A percentile compares a stretch with the other conserved stretches of the same genome.
phyloP scores from a whole-genome alignment of 1,284 basidiomycete species.

The Phylloboletellus chloephorus region DNA sequence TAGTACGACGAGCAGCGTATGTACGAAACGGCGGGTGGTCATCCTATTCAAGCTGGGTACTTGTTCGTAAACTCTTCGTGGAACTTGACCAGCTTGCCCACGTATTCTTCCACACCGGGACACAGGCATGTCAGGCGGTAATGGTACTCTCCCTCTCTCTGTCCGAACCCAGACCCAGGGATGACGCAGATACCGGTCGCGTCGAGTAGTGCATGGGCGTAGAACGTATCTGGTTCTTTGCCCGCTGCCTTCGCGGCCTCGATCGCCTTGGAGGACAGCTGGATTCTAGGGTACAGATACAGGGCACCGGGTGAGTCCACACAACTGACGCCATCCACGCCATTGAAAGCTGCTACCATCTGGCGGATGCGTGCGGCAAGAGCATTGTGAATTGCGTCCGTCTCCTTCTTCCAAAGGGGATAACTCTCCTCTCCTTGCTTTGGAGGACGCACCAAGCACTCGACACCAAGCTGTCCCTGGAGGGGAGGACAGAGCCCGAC shows the following conservation, averaged over 20 bases:
- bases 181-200: conserved; percentile 92
- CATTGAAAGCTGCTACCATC: conserved; percentile 75
- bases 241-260: conserved; percentile 67
- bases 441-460: conserved; percentile 86
- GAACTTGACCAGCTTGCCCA: conserved; percentile 79
- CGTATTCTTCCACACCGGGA: conserved; percentile 87
- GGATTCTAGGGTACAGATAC: conserved; percentile 79
- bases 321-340: conserved; percentile 77
- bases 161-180: conserved; percentile 89
- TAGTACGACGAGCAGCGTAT: no score
- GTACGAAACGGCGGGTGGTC: background rate
- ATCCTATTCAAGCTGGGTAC: conserved; percentile 38
- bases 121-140: conserved; percentile 85
- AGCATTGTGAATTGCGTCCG: conserved; percentile 68
- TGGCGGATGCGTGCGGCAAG: conserved; percentile 66
- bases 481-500: conserved; percentile 87
- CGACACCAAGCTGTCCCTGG: conserved; percentile 86
- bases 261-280: conserved; percentile 65
- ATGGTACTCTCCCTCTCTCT: conserved; percentile 83
- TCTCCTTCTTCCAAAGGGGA: conserved; percentile 76
- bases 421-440: conserved; percentile 71
- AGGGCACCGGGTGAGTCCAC: conserved; percentile 86
- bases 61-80: conserved; percentile 72
- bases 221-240: conserved; percentile 84
- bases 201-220: conserved; percentile 78